Percentiles rank a stretch among this genome's conserved stretches.
Evolutionary conservation across 2,329 filamentous ascomycete genomes (phyloP).

Genomic region (Zasmidium cellare): DNA sequence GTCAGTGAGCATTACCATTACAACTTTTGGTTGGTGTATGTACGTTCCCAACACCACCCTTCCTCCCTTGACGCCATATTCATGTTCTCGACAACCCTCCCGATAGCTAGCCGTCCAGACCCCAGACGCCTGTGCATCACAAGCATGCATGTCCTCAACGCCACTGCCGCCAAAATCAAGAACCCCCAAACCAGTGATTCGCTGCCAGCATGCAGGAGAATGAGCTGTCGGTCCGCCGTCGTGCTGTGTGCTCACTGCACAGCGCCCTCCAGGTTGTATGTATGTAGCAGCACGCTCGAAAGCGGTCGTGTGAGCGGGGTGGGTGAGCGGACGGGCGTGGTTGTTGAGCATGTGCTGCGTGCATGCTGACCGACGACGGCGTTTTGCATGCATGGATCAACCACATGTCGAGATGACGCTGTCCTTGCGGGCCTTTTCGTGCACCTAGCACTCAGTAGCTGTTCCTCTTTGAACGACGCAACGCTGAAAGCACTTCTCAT

Average conservation of each 20-base stretch:
- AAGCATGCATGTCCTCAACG: too few relatives aligned
- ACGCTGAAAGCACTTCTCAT: too few relatives aligned
- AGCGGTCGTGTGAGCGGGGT: neutral
- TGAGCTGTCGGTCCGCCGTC: too few relatives aligned
- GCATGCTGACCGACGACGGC: neutral
- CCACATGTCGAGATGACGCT: neutral
- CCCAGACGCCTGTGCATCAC: neutral
- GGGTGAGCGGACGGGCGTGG: neutral
- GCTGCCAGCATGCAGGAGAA: neutral
- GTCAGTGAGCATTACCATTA: neutral
- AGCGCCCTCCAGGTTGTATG: neutral
- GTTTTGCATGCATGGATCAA: neutral
- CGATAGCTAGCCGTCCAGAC: neutral
- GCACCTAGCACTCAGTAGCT: conserved; percentile 4
- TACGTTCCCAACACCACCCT: too few relatives aligned
- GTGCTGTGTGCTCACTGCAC: neutral
- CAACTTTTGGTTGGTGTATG: neutral
- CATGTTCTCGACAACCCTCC: neutral
- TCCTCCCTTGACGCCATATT: neutral
- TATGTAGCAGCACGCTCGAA: neutral
- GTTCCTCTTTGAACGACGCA: too few relatives aligned
- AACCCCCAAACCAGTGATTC: too few relatives aligned
- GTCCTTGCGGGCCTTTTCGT: conserved; percentile 1
- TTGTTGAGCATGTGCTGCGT: neutral
- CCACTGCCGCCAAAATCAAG: too few relatives aligned